Percentiles rank a stretch among this genome's conserved stretches.
Evolutionary conservation across 805 yeast species (phyloP).

Genomic region (Priceomyces castillae): DNA sequence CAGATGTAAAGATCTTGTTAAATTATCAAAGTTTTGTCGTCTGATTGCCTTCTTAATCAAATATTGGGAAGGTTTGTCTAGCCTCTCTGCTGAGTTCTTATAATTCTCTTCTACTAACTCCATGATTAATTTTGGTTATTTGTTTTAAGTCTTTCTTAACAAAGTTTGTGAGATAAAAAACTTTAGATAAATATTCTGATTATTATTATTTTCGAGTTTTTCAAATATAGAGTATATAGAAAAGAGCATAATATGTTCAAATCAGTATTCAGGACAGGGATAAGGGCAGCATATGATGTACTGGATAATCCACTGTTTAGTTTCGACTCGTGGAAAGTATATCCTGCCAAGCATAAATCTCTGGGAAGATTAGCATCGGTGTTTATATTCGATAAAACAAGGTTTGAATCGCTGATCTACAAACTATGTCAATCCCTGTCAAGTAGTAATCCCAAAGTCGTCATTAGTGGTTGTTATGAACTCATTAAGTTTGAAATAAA

Average conservation of each 20-base stretch:
- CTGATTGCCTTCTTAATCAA: conserved; percentile 63
- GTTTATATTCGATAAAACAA: conserved; percentile 80
- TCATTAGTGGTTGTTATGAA: conserved; percentile 61
- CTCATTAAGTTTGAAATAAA: conserved; percentile 65
- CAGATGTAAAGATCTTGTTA: conserved; percentile 63
- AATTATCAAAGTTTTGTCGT: conserved; percentile 51
- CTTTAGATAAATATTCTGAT: background rate
- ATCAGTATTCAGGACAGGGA: conserved; percentile 55
- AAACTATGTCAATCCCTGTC: conserved; percentile 30
- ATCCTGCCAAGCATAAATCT: conserved; percentile 73
- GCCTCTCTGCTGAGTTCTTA: conserved; percentile 60
- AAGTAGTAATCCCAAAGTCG: conserved; percentile 43
- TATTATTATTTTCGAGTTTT: background rate
- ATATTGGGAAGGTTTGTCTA: conserved; percentile 72
- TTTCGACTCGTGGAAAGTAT: conserved; percentile 80
- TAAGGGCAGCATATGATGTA: conserved; percentile 63
- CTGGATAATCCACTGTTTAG: conserved; percentile 69
- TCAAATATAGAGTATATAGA: background rate
- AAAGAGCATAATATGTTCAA: conserved; percentile 44
- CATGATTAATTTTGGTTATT: conserved; percentile 18
- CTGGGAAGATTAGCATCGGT: conserved; percentile 69
- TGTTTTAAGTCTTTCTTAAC: background rate
- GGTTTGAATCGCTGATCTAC: conserved; percentile 55
- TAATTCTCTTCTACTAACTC: conserved; percentile 46
- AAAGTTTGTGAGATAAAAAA: no score